A percentile compares a stretch with the other conserved stretches of the same genome.
phyloP scores from a whole-genome alignment of 2,329 filamentous ascomycete genomes.

The Ascosphaera apis region DNA sequence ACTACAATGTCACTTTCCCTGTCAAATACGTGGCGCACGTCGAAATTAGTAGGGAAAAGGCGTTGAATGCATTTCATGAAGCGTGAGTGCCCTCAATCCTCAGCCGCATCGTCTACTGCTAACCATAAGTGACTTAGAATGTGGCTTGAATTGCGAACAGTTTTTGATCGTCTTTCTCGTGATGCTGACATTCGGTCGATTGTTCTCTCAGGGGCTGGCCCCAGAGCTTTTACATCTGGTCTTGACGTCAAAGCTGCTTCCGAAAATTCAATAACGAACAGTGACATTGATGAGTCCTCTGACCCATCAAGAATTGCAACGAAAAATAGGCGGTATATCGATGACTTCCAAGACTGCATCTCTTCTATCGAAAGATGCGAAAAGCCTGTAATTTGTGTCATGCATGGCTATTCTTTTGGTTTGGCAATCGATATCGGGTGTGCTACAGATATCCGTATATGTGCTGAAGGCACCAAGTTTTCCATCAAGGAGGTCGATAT shows the following conservation, averaged over 20 bases:
- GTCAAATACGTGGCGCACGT: slow-evolving; percentile 54
- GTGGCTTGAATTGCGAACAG: slow-evolving; percentile 56
- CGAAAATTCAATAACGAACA: slow-evolving; percentile 19
- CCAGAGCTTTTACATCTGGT: slow-evolving; percentile 65
- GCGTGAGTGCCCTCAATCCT: slow-evolving; percentile 19
- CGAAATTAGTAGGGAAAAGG: slow-evolving; percentile 67
- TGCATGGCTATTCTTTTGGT: slow-evolving; percentile 60
- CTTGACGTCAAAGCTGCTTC: slow-evolving; percentile 57
- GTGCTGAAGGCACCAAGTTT: slow-evolving; percentile 15
- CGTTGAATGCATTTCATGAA: slow-evolving; percentile 72
- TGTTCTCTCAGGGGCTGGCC: slow-evolving; percentile 58
- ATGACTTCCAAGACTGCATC: slow-evolving; percentile 62
- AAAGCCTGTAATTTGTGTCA: slow-evolving; percentile 67
- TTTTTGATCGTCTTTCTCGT: slow-evolving; percentile 50
- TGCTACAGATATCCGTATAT: slow-evolving; percentile 22
- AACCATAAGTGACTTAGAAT: slow-evolving; percentile 27
- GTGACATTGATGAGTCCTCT: slow-evolving; percentile 5
- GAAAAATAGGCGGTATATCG: slow-evolving; percentile 41
- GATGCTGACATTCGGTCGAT: slow-evolving; percentile 54
- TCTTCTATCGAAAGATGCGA: slow-evolving; percentile 60
- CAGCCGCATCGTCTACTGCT: not conserved
- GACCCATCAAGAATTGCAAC: slow-evolving; percentile 45
- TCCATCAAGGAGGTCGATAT: slow-evolving; percentile 28
- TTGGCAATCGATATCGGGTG: slow-evolving; percentile 43
- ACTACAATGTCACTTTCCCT: slow-evolving; percentile 56